Base-by-base conservation (phyloP, 208 protist species). In the Leishmania major region DNA sequence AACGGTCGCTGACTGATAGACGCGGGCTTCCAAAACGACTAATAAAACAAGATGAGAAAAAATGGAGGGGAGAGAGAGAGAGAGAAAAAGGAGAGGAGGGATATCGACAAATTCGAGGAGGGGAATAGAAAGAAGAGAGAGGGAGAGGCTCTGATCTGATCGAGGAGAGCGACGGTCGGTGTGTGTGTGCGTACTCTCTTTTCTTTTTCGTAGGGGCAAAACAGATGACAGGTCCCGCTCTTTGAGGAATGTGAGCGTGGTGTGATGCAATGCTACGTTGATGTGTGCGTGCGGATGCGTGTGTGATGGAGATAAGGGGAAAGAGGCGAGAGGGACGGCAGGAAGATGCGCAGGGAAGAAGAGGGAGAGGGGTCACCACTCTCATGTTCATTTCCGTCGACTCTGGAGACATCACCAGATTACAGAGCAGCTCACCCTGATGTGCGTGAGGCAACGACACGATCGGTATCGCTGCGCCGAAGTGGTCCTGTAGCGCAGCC, bases 71-170 rank as follows among this genome's bases (percentile, higher is more conserved):
- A 60, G 19, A 60, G 55, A 60, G 55, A 60, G 43, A 60, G 11
- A 45, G 47, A 43, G 35, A 79, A 77, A 55, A 67, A 77, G 31
- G 73, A 73, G 57, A 76, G 10, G 75, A 59, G 64, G 75, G 37
- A 53, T 15, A 45, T 19, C 67, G 43, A 4, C 47, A 78, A 35
- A 37, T 62, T 67, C 7, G 19, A 28, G 43, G 25, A 47, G 66
- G 37, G 17, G 19, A 28, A 73, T 35, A 28, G 43, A 51, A 28
- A 11, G 66, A 71, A 49, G 43, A 53, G 4, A 5, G 69, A 73
- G 37, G 5, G 43, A 17, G 25, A 73, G 40, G 35, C 43, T 25
- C 19, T 25, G 22, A 0, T 73, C 43, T n/a, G 3, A 13, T 73
- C 15, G 17, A 53, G 69, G 35, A 49, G 22, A 47, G 17, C 40